Conservation (phyloP, 805 yeast genomes). For the Spathaspora arborariae region DNA sequence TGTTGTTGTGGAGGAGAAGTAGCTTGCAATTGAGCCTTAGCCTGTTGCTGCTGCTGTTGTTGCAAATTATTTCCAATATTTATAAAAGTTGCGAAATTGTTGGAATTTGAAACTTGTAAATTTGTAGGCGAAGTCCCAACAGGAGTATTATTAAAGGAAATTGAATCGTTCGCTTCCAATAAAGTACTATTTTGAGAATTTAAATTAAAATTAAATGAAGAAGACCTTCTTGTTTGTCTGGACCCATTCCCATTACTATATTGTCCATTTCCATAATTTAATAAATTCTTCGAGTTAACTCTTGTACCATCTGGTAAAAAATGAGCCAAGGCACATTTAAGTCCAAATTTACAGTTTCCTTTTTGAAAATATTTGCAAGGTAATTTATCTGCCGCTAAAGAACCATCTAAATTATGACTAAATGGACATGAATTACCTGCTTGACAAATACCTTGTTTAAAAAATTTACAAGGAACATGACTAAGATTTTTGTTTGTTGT, state of each 20-base stretch:
- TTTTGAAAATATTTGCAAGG: conserved; percentile 93
- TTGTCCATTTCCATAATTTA: conserved; percentile 2
- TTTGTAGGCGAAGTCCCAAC: conserved; percentile 3
- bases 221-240: conserved; percentile 1
- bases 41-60: conserved; percentile 2
- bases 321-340: conserved; percentile 92
- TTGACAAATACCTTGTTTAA: conserved; percentile 87
- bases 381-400: conserved; percentile 46
- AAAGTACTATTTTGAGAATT: not conserved
- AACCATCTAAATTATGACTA: conserved; percentile 66
- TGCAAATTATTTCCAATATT: conserved; percentile 5
- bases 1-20: not conserved
- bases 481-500: conserved; percentile 52
- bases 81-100: conserved; percentile 11
- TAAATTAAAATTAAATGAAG: conserved; percentile 1
- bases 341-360: conserved; percentile 96
- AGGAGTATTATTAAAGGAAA: not conserved
- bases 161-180: not conserved
- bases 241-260: conserved; percentile 5
- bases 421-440: conserved; percentile 93
- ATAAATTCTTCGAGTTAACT: conserved; percentile 46
- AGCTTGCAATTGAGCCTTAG: not conserved
- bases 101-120: not conserved
- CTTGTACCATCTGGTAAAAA: conserved; percentile 84
- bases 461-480: conserved; percentile 97